These are phyloP conservation scores for Alternaria panax DNA, from an alignment of 2,329 filamentous ascomycete genomes.

Conservation along the genomic window DNA sequence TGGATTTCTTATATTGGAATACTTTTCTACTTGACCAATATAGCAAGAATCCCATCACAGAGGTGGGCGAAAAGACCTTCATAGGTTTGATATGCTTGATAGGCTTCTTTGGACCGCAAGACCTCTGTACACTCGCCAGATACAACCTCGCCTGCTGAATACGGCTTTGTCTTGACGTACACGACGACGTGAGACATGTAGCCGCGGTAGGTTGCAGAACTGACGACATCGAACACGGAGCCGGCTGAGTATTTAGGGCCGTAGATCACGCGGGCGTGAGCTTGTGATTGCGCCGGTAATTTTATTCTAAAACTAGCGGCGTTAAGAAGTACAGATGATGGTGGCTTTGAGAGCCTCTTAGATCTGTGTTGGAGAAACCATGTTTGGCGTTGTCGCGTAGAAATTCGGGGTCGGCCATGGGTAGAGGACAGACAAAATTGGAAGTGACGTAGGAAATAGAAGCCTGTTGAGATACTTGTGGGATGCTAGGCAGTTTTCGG, in stretches of 20 bases:
- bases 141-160: neutral
- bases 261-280: neutral
- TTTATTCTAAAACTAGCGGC: too few relatives aligned
- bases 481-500: too few relatives aligned
- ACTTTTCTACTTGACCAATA: too few relatives aligned
- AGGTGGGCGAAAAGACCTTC: too few relatives aligned
- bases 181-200: neutral
- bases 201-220: neutral
- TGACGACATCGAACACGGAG: neutral
- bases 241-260: neutral
- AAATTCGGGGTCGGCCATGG: neutral
- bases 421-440: neutral
- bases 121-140: neutral
- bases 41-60: too few relatives aligned
- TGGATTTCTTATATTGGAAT: too few relatives aligned
- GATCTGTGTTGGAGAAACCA: neutral
- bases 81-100: neutral
- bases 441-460: neutral
- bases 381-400: neutral
- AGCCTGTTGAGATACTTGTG: neutral
- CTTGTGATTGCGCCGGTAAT: neutral
- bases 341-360: neutral
- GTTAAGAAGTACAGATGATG: neutral
- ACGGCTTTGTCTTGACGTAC: neutral
- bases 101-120: rapidly evolving